phyloP scores from a whole-genome alignment of 805 yeast species.

The Suhomyces sp. region DNA sequence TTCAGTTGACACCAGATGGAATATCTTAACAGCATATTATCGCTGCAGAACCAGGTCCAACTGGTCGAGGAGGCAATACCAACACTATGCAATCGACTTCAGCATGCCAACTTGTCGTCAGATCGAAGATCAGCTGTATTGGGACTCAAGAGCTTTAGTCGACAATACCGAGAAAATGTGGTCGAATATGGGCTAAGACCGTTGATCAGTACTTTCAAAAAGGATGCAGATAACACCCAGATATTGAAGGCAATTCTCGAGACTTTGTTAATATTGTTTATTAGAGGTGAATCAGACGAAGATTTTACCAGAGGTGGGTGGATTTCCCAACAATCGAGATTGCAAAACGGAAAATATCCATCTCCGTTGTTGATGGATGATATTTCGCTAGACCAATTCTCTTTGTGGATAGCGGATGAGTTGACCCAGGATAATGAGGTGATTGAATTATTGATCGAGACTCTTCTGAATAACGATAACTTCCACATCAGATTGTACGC shows the following conservation, averaged over 20 bases:
- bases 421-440: slow-evolving; percentile 54
- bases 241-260: slow-evolving; percentile 79
- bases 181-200: slow-evolving; percentile 83
- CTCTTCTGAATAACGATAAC: slow-evolving; percentile 52
- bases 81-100: slow-evolving; percentile 81
- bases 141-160: slow-evolving; percentile 81
- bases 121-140: slow-evolving; percentile 91
- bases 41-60: slow-evolving; percentile 33
- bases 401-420: slow-evolving; percentile 94
- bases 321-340: slow-evolving; percentile 71
- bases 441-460: slow-evolving; percentile 31
- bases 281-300: slow-evolving; percentile 62
- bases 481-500: slow-evolving; percentile 80
- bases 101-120: slow-evolving; percentile 73
- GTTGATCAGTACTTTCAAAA: slow-evolving; percentile 58
- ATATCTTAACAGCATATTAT: slow-evolving; percentile 35
- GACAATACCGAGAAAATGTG: slow-evolving; percentile 86
- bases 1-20: slow-evolving; percentile 23
- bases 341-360: slow-evolving; percentile 75
- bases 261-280: slow-evolving; percentile 76
- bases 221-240: slow-evolving; percentile 67
- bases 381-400: slow-evolving; percentile 72
- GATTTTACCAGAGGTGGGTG: slow-evolving; percentile 59
- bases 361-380: slow-evolving; percentile 63
- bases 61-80: slow-evolving; percentile 81